Evolutionary conservation across 352 stramenopile species (phyloP).

Genomic region (Phytophthora pistaciae): DNA sequence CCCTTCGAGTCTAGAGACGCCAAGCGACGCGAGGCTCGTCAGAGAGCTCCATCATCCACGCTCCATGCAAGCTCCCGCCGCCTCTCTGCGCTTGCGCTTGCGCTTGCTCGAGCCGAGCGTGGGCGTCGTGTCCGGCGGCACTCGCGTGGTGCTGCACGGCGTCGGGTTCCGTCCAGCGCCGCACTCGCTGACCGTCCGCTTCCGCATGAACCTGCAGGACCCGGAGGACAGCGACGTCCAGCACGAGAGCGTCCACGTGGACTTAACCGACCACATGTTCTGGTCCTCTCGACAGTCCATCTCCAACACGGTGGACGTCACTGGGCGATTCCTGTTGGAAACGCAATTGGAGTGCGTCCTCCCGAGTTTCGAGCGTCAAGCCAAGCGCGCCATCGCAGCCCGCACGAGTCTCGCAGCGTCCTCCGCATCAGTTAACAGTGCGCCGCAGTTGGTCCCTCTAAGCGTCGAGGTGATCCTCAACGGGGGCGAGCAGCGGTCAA

Average conservation of each 20-base stretch:
- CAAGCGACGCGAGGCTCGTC: conserved; percentile 3
- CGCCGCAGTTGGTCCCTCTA: conserved; percentile 57
- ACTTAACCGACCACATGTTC: conserved; percentile 3
- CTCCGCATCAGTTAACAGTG: conserved; percentile 49
- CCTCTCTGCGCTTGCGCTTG: conserved; percentile 57
- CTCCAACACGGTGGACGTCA: conserved; percentile 44
- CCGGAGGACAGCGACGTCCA: conserved; percentile 1
- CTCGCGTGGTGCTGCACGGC: conserved; percentile 66
- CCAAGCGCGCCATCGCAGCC: conserved; percentile 40
- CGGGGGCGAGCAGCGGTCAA: conserved; percentile 57
- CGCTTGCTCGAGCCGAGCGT: conserved; percentile 61
- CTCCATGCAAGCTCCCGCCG: conserved; percentile 13
- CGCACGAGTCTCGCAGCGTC: conserved; percentile 53
- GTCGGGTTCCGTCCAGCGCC: conserved; percentile 63
- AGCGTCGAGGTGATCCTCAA: conserved; percentile 72
- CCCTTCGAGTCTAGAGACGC: not conserved
- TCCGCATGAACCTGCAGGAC: conserved; percentile 44
- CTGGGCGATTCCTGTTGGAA: conserved; percentile 58
- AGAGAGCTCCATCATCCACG: not conserved
- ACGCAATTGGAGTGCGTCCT: conserved; percentile 70
- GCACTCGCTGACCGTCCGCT: conserved; percentile 75
- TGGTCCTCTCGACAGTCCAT: conserved; percentile 3
- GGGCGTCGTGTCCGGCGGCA: conserved; percentile 56
- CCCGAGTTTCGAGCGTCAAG: conserved; percentile 56
- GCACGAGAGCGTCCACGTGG: conserved; percentile 1